phyloP scores from a whole-genome alignment of 805 yeast species.

The Priceomyces melissophilus region DNA sequence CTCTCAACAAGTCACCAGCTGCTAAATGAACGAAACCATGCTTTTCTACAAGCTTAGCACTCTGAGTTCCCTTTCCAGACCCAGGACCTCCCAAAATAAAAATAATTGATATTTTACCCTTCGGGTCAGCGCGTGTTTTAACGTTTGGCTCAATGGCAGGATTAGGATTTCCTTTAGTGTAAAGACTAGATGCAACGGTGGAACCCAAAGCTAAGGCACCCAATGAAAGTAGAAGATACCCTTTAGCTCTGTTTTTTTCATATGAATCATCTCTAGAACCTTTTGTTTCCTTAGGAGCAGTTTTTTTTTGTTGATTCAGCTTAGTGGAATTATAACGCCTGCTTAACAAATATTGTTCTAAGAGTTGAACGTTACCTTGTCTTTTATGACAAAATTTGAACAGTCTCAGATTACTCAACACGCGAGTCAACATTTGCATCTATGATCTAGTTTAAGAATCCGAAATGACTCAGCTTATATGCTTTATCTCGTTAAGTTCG shows the following conservation, averaged over 20 bases:
- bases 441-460: too few species aligned
- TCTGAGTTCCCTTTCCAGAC: conserved; percentile 96
- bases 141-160: conserved; percentile 41
- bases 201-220: conserved; percentile 51
- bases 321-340: too few species aligned
- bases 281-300: too few species aligned
- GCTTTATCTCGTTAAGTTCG: too few species aligned
- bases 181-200: conserved; percentile 39
- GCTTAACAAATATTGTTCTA: too few species aligned
- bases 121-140: conserved; percentile 49
- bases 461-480: too few species aligned
- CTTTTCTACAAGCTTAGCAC: conserved; percentile 77
- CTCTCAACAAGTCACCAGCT: conserved; percentile 95
- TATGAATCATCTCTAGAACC: too few species aligned
- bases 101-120: conserved; percentile 70
- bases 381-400: too few species aligned
- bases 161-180: conserved; percentile 42
- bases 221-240: conserved; percentile 26
- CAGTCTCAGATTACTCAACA: too few species aligned
- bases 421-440: too few species aligned
- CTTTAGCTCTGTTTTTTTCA: conserved; percentile 16
- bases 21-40: conserved; percentile 82
- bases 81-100: conserved; percentile 98
- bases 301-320: too few species aligned
- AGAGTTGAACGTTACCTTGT: too few species aligned